Percentiles rank a stretch among this genome's conserved stretches.
phyloP scores from a whole-genome alignment of 169 alveolate genomes.

The Babesia bovis region DNA sequence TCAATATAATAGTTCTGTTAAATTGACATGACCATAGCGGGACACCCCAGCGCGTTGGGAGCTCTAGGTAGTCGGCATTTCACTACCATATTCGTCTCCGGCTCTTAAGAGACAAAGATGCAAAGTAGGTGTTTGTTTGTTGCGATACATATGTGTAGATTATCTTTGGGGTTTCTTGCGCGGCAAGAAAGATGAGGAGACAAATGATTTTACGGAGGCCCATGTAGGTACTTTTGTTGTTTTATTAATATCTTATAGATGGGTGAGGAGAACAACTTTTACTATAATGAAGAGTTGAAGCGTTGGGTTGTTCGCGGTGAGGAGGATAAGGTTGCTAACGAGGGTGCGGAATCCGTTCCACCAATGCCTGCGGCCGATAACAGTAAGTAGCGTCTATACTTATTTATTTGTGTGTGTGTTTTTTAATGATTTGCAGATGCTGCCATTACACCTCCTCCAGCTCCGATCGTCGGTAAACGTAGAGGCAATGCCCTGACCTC shows the following conservation, averaged over 20 bases:
- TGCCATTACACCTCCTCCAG: background rate
- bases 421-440: background rate
- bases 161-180: slow-evolving; percentile 38
- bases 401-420: background rate
- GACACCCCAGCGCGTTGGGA: slow-evolving; percentile 26
- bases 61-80: background rate
- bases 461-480: slow-evolving; percentile 17
- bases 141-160: background rate
- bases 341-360: slow-evolving; percentile 39
- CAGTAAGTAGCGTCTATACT: background rate
- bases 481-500: slow-evolving; percentile 70
- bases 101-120: background rate
- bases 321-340: slow-evolving; percentile 72
- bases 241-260: slow-evolving; percentile 61
- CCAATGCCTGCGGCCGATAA: slow-evolving; percentile 3
- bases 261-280: slow-evolving; percentile 85
- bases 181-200: slow-evolving; percentile 29
- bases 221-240: slow-evolving; percentile 31
- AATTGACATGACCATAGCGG: background rate
- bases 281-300: slow-evolving; percentile 81
- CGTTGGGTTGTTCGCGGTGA: slow-evolving; percentile 87
- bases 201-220: slow-evolving; percentile 56
- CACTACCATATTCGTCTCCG: background rate
- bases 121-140: slow-evolving; percentile 1
- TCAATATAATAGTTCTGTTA: slow-evolving; percentile 12